phyloP scores from a whole-genome alignment of 768 basidiomycete genomes.

The Kwoniella mangroviensis region DNA sequence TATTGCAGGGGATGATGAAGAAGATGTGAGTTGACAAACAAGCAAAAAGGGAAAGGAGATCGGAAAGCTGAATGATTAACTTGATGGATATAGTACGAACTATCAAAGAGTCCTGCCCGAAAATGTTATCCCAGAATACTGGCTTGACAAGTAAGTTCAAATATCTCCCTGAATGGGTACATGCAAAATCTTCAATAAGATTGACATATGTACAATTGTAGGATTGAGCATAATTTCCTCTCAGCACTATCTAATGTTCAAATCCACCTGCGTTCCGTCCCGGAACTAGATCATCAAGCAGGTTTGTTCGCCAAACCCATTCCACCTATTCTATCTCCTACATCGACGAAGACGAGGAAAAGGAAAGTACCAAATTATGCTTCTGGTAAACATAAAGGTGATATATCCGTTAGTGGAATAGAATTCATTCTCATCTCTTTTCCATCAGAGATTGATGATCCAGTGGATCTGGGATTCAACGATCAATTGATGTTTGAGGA shows the following conservation, averaged over 20 bases:
- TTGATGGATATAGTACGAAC: background rate
- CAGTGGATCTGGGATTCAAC: background rate
- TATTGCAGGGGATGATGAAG: background rate
- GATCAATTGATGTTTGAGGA: conserved; percentile 5
- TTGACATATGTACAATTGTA: background rate
- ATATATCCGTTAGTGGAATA: conserved; percentile 7
- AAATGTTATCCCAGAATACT: conserved; percentile 15
- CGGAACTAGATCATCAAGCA: conserved; percentile 14
- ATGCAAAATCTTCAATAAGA: too few species aligned
- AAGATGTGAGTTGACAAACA: background rate
- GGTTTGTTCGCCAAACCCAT: conserved; percentile 10
- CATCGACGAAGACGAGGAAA: background rate
- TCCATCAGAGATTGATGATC: background rate
- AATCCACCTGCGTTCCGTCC: conserved; percentile 12
- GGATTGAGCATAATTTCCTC: conserved; percentile 20
- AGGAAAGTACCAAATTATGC: background rate
- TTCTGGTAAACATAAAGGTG: background rate
- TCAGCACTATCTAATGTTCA: conserved; percentile 9
- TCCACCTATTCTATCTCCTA: background rate
- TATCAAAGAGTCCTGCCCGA: background rate
- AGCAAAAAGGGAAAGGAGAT: background rate
- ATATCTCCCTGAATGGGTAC: background rate
- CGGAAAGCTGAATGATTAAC: background rate
- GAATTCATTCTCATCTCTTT: conserved; percentile 19
- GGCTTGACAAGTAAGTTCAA: conserved; percentile 13